These are phyloP conservation scores for Trapa incisa DNA, from an alignment of 345 rosid genomes.

Conservation along the genomic window DNA sequence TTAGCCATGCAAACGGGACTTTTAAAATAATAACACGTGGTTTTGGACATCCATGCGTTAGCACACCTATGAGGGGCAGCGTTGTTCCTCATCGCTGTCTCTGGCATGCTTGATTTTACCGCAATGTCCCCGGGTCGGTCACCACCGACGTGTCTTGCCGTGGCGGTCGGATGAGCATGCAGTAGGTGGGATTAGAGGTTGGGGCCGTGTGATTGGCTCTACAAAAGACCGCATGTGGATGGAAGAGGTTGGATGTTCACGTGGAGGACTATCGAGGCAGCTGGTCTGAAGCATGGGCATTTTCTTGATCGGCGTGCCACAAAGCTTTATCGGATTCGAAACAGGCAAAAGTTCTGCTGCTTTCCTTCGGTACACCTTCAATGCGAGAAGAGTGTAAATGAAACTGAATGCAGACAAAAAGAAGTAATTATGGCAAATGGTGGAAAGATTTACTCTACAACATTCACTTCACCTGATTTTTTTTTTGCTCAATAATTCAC, in stretches of 20 bases:
- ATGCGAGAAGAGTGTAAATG: too few species aligned
- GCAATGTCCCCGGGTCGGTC: conserved; percentile 11
- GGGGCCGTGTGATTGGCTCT: neutral
- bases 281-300: neutral
- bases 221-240: neutral
- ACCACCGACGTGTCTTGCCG: conserved; percentile 1
- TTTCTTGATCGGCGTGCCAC: neutral
- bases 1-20: conserved; percentile 25
- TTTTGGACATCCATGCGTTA: conserved; percentile 56
- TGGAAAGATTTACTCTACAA: too few species aligned
- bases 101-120: neutral
- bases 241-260: neutral
- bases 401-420: too few species aligned
- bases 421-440: too few species aligned
- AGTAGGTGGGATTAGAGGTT: neutral
- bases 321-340: neutral
- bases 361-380: too few species aligned
- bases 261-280: neutral
- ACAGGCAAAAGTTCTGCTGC: too few species aligned
- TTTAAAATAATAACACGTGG: conserved; percentile 38
- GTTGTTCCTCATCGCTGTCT: neutral
- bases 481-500: too few species aligned
- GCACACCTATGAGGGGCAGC: conserved; percentile 44
- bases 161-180: neutral
- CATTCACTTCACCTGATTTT: too few species aligned